Evolutionary conservation across 352 stramenopile genomes (phyloP).

Genomic region (Albugo laibachii): DNA sequence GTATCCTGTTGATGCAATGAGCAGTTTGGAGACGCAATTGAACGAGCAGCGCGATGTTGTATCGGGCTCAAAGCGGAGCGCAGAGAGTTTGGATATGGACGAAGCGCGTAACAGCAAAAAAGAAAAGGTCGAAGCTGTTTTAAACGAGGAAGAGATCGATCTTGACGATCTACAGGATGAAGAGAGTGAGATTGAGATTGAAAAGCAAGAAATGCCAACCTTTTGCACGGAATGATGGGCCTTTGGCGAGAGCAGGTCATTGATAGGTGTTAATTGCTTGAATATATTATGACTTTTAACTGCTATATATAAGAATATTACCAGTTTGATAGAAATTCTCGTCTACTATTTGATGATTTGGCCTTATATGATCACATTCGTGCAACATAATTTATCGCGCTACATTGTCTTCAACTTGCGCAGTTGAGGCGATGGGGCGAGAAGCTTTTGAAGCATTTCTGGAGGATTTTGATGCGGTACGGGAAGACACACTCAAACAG

Average conservation of each 20-base stretch:
- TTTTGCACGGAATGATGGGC: neutral
- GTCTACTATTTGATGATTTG: neutral
- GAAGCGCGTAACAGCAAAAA: constrained; percentile 60
- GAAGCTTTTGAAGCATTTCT: neutral
- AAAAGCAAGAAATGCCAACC: neutral
- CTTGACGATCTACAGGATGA: constrained; percentile 45
- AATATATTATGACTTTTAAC: neutral
- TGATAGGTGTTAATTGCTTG: constrained; percentile 18
- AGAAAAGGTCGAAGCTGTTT: constrained; percentile 40
- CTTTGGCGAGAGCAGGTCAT: constrained; percentile 33
- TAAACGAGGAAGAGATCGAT: constrained; percentile 86
- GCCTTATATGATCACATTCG: neutral
- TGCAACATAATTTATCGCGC: neutral
- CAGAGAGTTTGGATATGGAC: constrained; percentile 26
- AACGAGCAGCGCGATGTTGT: constrained; percentile 51
- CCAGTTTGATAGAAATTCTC: neutral
- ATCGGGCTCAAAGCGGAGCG: constrained; percentile 33
- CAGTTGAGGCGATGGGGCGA: neutral
- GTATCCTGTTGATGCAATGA: constrained; percentile 17
- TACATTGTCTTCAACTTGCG: neutral
- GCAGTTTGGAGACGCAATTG: constrained; percentile 70
- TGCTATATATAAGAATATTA: neutral
- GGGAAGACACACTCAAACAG: too few relatives aligned
- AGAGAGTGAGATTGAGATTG: constrained; percentile 1
- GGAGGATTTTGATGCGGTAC: neutral